phyloP scores from a whole-genome alignment of 106 monocot genomes.

The Dioscorea dumetorum region DNA sequence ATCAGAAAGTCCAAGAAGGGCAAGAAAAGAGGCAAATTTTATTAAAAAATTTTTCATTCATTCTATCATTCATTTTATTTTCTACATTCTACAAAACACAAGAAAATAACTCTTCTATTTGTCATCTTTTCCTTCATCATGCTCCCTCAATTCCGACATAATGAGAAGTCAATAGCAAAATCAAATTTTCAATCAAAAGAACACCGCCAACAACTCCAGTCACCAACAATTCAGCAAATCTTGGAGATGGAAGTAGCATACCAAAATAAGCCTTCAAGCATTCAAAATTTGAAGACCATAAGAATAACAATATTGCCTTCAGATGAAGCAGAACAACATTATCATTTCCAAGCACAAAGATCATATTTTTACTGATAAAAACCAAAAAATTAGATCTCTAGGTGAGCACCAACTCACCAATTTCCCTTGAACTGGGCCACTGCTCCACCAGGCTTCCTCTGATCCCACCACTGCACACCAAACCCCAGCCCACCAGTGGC shows the following conservation, averaged over 20 bases:
- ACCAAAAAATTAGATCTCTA: not conserved
- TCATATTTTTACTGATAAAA: not conserved
- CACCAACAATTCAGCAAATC: no score
- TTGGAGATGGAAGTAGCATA: not conserved
- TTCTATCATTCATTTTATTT: no score
- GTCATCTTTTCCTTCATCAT: no score
- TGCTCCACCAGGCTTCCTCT: constrained; percentile 51
- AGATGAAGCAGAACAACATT: not conserved
- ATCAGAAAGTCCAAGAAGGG: no score
- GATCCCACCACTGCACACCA: constrained; percentile 86
- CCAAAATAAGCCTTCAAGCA: not conserved
- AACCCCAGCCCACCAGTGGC: constrained; percentile 77
- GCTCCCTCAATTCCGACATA: no score
- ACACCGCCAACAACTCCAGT: no score
- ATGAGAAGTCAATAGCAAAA: no score
- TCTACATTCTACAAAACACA: no score
- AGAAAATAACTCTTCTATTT: no score
- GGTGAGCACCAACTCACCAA: constrained; percentile 42
- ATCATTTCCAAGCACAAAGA: not conserved
- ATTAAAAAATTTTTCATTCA: no score
- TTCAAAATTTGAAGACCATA: not conserved
- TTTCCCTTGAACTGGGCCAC: constrained; percentile 65
- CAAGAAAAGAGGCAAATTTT: no score
- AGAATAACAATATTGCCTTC: not conserved
- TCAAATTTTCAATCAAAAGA: no score